Percentiles rank a stretch among this genome's conserved stretches.
Evolutionary conservation across 2,329 filamentous ascomycete genomes (phyloP).

Genomic region (Ilyonectria sp.): DNA sequence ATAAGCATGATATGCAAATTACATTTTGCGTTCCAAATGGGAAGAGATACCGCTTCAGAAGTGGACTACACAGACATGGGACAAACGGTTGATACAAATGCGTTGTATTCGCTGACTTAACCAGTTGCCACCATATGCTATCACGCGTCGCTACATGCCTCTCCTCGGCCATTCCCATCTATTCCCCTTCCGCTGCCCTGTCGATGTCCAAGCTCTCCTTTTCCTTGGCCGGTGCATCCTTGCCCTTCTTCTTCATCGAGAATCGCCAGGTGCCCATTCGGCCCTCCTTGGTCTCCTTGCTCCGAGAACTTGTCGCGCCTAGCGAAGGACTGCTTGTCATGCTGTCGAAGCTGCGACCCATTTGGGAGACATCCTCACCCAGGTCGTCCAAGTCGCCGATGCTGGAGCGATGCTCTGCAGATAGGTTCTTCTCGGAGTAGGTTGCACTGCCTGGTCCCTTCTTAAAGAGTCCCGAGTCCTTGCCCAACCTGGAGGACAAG

Average conservation of each 20-base stretch:
- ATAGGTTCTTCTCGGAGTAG: conserved; percentile 71
- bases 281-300: conserved; percentile 59
- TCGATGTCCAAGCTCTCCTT: conserved; percentile 71
- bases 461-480: conserved; percentile 70
- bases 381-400: conserved; percentile 70
- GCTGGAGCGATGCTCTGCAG: conserved; percentile 69
- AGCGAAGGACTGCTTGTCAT: conserved; percentile 70
- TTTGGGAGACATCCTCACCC: conserved; percentile 59
- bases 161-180: conserved; percentile 22
- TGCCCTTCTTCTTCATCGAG: conserved; percentile 73
- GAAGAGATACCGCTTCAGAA: background rate
- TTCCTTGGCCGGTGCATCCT: conserved; percentile 58
- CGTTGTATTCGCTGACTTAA: conserved; percentile 33
- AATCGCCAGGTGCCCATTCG: conserved; percentile 69
- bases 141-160: conserved; percentile 23
- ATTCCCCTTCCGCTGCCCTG: conserved; percentile 51
- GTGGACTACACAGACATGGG: background rate
- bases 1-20: background rate
- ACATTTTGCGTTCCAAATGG: background rate
- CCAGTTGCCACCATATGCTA: conserved; percentile 26
- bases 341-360: conserved; percentile 70
- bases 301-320: conserved; percentile 65
- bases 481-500: conserved; percentile 69
- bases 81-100: conserved; percentile 19
- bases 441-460: conserved; percentile 71